Evolutionary conservation across 257 asterid genomes (phyloP).

Genomic region (Striga asiatica): DNA sequence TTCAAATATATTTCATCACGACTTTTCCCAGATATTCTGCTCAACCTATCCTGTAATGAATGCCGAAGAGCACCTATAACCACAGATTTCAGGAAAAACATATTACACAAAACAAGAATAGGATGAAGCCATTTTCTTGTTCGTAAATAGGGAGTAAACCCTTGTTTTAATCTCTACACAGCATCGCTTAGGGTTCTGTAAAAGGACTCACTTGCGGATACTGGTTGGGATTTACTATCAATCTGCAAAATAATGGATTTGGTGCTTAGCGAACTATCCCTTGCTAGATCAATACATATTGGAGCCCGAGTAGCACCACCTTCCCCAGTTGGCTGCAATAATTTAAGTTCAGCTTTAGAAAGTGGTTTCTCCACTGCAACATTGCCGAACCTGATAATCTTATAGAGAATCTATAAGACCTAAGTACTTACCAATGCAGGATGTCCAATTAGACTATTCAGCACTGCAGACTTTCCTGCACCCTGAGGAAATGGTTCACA

Average conservation of each 20-base stretch:
- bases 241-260: slow-evolving; percentile 80
- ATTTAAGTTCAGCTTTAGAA: neutral
- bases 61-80: too few relatives aligned
- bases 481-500: slow-evolving; percentile 65
- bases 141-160: too few relatives aligned
- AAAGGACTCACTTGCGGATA: slow-evolving; percentile 72
- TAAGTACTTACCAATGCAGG: slow-evolving; percentile 72
- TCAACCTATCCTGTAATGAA: slow-evolving; percentile 55
- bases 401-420: neutral
- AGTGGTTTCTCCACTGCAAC: neutral
- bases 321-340: neutral
- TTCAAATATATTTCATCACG: slow-evolving; percentile 85
- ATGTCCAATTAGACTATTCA: slow-evolving; percentile 93
- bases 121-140: too few relatives aligned
- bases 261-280: slow-evolving; percentile 45
- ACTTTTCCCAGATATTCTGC: slow-evolving; percentile 81
- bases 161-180: neutral
- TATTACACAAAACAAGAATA: too few relatives aligned
- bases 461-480: slow-evolving; percentile 94
- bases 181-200: slow-evolving; percentile 9
- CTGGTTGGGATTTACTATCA: slow-evolving; percentile 87
- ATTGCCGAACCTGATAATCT: neutral
- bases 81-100: too few relatives aligned
- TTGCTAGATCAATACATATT: too few relatives aligned
- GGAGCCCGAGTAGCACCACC: too few relatives aligned